Evolutionary conservation across 2,329 filamentous ascomycete species (phyloP).

Genomic region (Colletotrichum sp.): DNA sequence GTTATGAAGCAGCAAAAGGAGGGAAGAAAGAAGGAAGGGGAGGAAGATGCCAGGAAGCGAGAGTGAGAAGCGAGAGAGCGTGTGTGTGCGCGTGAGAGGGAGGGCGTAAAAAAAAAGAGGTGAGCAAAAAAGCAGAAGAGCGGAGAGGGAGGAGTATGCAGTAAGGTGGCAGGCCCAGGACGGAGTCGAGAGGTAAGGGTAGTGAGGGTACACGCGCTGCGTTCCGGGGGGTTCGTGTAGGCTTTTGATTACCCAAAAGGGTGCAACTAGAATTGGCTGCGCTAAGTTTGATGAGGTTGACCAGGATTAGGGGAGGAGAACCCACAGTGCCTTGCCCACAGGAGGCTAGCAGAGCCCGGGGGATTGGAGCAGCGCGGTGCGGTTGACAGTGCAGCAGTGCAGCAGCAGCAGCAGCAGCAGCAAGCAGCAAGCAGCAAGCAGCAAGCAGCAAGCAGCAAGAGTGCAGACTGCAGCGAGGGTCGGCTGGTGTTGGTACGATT

Average conservation of each 20-base stretch:
- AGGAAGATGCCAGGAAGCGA: conserved; percentile 32
- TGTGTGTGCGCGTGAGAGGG: neutral
- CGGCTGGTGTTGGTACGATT: neutral
- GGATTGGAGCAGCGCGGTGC: conserved; percentile 19
- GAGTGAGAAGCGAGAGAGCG: conserved; percentile 27
- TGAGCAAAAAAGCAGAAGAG: conserved; percentile 10
- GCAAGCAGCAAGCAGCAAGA: neutral
- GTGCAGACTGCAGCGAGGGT: neutral
- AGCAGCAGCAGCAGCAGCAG: too few relatives aligned
- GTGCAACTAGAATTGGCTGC: conserved; percentile 39
- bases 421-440: neutral
- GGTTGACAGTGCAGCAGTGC: neutral
- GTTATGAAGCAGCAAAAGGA: conserved; percentile 23
- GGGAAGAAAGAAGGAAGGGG: conserved; percentile 34
- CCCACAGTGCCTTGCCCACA: conserved; percentile 10
- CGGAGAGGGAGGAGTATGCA: conserved; percentile 8
- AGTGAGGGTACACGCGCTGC: neutral
- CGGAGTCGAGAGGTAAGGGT: conserved; percentile 8
- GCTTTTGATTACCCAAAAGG: conserved; percentile 41
- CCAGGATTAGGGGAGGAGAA: conserved; percentile 26
- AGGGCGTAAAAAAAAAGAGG: neutral
- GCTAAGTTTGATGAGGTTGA: conserved; percentile 47
- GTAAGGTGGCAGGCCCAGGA: neutral
- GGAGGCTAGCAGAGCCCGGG: conserved; percentile 15
- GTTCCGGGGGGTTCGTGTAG: conserved; percentile 23